Evolutionary conservation across 1,139 yeast genomes (phyloP).

Genomic region (Taphrina deformans): DNA sequence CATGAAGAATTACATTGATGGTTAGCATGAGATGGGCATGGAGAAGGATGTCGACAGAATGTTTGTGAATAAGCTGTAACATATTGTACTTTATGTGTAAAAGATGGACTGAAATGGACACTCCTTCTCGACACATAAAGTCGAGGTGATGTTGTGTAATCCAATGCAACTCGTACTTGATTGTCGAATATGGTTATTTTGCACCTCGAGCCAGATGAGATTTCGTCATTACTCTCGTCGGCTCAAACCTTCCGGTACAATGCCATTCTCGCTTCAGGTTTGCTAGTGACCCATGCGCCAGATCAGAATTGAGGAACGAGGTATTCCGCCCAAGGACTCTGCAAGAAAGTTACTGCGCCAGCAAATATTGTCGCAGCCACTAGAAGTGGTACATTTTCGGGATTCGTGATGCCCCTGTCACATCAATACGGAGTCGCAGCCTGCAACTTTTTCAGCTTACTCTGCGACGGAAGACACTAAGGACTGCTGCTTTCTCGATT

Average conservation of each 20-base stretch:
- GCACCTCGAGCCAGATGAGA: background rate
- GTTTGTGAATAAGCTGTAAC: background rate
- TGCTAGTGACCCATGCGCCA: background rate
- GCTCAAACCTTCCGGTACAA: background rate
- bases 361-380: constrained; percentile 26
- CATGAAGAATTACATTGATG: constrained; percentile 33
- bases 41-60: too few relatives aligned
- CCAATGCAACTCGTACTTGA: too few relatives aligned
- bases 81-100: background rate
- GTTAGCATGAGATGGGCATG: background rate
- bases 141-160: too few relatives aligned
- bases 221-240: constrained; percentile 3
- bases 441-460: too few relatives aligned
- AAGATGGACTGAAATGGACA: too few relatives aligned
- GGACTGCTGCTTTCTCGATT: constrained; percentile 20
- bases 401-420: constrained; percentile 11
- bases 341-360: constrained; percentile 31
- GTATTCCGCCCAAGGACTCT: constrained; percentile 31
- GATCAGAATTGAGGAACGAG: constrained; percentile 30
- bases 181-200: too few relatives aligned
- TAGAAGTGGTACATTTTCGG: constrained; percentile 27
- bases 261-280: background rate
- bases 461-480: constrained; percentile 7
- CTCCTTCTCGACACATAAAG: too few relatives aligned
- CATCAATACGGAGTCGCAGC: background rate